These are phyloP conservation scores for Metschnikowia vanudenii DNA, from an alignment of 805 yeast species.

Conservation along the genomic window DNA sequence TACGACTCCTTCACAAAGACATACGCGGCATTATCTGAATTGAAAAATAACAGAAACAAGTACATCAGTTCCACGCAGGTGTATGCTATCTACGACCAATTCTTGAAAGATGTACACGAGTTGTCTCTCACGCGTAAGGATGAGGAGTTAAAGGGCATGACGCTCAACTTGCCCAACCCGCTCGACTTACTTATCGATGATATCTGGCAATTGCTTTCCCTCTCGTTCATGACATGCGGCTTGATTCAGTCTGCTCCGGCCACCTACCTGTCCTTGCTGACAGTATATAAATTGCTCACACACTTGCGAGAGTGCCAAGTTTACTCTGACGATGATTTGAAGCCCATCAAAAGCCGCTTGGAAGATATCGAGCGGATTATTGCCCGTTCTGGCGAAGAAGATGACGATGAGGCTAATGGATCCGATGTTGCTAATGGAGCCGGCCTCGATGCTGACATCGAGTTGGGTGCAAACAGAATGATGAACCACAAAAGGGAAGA, in stretches of 20 bases:
- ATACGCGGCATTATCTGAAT: constrained; percentile 28
- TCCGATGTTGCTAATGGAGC: too few species aligned
- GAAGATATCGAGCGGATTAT: constrained; percentile 68
- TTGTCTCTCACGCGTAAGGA: constrained; percentile 53
- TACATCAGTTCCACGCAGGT: constrained; percentile 69
- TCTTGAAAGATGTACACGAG: constrained; percentile 52
- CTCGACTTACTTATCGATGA: constrained; percentile 83
- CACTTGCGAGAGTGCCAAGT: constrained; percentile 81
- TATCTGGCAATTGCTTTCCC: constrained; percentile 80
- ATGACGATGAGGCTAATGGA: too few species aligned
- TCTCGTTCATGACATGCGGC: constrained; percentile 91
- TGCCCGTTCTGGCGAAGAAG: constrained; percentile 23
- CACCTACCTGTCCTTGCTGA: constrained; percentile 82
- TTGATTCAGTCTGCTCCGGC: constrained; percentile 89
- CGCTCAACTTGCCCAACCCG: constrained; percentile 41
- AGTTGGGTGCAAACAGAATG: constrained; percentile 4
- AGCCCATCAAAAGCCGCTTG: constrained; percentile 72
- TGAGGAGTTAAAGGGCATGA: constrained; percentile 40
- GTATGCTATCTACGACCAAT: constrained; percentile 55
- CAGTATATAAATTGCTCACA: constrained; percentile 79
- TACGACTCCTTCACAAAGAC: constrained; percentile 29
- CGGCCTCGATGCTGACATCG: constrained; percentile 7
- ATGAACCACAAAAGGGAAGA: constrained; percentile 51
- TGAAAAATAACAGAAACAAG: constrained; percentile 63
- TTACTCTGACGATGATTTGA: constrained; percentile 79